Evolutionary conservation across 148 eudicot species (phyloP).

Genomic region (Vaccinium darrowii): DNA sequence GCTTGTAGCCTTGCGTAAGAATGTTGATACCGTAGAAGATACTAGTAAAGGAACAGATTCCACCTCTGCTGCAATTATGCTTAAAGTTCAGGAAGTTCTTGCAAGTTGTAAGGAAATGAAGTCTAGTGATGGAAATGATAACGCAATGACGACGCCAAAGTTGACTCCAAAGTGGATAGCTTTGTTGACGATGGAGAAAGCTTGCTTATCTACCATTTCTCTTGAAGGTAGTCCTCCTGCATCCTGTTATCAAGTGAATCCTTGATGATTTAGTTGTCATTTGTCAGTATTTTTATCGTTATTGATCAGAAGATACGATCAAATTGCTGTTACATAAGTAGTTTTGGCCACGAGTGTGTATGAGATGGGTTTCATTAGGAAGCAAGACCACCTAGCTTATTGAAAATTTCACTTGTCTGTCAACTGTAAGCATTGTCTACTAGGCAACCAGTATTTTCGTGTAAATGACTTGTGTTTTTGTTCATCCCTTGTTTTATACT

Average conservation of each 20-base stretch:
- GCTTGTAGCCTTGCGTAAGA: conserved; percentile 69
- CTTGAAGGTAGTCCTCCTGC: conserved; percentile 58
- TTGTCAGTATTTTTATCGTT: not conserved
- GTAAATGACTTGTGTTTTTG: not conserved
- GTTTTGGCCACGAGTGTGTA: not conserved
- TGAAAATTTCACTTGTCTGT: not conserved
- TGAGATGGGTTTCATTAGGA: not conserved
- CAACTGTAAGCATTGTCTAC: not conserved
- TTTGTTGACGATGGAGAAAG: conserved; percentile 86
- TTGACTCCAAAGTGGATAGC: conserved; percentile 84
- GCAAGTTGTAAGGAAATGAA: conserved; percentile 77
- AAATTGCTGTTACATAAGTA: not conserved
- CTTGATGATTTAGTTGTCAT: not conserved
- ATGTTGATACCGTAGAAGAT: conserved; percentile 45
- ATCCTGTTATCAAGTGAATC: not conserved
- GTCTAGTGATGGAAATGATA: conserved; percentile 44
- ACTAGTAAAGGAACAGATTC: conserved; percentile 51
- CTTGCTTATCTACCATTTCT: conserved; percentile 70
- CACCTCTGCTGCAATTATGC: conserved; percentile 53
- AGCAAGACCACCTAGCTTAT: not conserved
- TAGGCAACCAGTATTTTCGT: not conserved
- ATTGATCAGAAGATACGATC: not conserved
- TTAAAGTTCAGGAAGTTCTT: conserved; percentile 77
- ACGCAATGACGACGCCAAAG: conserved; percentile 53
- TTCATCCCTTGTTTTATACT: not conserved